phyloP scores from a whole-genome alignment of 768 basidiomycete genomes.

The Lentinula guzmanii region DNA sequence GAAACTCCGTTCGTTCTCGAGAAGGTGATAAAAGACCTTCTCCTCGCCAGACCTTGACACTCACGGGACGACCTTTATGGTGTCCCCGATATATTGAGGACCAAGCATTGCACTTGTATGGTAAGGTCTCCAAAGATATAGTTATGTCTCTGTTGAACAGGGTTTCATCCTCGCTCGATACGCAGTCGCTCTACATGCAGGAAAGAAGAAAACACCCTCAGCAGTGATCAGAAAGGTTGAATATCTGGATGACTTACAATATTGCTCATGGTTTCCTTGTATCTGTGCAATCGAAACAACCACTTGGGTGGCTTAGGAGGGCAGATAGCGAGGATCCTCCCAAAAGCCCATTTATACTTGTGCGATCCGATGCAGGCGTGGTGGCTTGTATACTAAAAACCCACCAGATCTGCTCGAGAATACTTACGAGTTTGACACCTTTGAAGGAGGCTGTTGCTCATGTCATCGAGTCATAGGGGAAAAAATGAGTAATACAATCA shows the following conservation, averaged over 20 bases:
- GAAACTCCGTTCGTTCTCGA: not conserved
- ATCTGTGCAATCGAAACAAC: too few relatives aligned
- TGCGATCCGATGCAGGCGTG: too few relatives aligned
- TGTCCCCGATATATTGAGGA: not conserved
- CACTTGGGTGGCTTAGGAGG: too few relatives aligned
- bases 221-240: too few relatives aligned
- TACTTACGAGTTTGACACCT: not conserved
- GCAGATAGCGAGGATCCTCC: too few relatives aligned
- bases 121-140: not conserved
- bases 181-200: not conserved
- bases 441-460: too few relatives aligned
- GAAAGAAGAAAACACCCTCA: too few relatives aligned
- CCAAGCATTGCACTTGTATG: not conserved
- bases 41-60: slow-evolving; percentile 1
- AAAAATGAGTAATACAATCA: too few relatives aligned
- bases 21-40: not conserved
- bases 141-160: not conserved
- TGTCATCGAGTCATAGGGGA: too few relatives aligned
- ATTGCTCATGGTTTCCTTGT: not conserved
- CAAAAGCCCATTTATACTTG: too few relatives aligned
- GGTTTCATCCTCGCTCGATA: not conserved
- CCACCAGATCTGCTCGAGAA: not conserved
- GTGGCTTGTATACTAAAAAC: too few relatives aligned
- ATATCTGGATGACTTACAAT: not conserved
- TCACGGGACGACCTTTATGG: not conserved